A percentile compares a stretch with the other conserved stretches of the same genome.
phyloP scores from a whole-genome alignment of 2,329 filamentous ascomycete genomes.

The Erysiphe pulchra region DNA sequence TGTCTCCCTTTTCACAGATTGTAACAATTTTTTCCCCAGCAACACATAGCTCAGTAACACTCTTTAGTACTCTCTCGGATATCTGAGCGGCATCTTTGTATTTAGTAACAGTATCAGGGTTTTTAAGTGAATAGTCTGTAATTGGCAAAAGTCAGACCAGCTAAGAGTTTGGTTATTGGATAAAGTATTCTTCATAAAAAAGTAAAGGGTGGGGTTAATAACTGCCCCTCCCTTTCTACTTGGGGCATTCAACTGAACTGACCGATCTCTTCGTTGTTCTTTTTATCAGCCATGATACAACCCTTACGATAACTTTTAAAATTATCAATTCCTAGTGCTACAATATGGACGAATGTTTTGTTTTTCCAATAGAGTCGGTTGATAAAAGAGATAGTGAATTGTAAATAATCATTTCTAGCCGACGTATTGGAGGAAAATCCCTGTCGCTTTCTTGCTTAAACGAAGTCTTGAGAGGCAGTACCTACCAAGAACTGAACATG shows the following conservation, averaged over 20 bases:
- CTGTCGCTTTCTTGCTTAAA: conserved; percentile 1
- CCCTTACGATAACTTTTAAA: neutral
- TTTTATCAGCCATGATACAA: conserved; percentile 17
- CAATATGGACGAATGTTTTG: neutral
- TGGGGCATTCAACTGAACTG: conserved; percentile 5
- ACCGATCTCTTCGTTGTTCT: conserved; percentile 18
- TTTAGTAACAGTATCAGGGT: conserved; percentile 90
- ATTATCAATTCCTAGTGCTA: neutral
- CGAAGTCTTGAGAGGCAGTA: neutral
- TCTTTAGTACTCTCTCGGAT: conserved; percentile 82
- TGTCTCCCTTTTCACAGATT: conserved; percentile 87
- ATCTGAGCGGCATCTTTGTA: conserved; percentile 94
- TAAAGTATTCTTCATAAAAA: neutral
- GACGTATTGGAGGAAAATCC: neutral
- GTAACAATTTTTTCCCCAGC: conserved; percentile 81
- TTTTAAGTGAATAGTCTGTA: conserved; percentile 66
- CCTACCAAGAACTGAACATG: too few relatives aligned
- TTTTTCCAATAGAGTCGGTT: too few relatives aligned
- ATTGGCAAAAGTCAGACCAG: conserved; percentile 3
- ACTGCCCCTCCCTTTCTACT: neutral
- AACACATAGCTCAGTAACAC: conserved; percentile 47
- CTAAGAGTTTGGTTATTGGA: neutral
- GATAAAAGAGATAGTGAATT: neutral
- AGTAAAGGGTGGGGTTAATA: neutral
- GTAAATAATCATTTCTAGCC: neutral